Conservation (phyloP, 352 stramenopile species). For the Phytopythium litorale region DNA sequence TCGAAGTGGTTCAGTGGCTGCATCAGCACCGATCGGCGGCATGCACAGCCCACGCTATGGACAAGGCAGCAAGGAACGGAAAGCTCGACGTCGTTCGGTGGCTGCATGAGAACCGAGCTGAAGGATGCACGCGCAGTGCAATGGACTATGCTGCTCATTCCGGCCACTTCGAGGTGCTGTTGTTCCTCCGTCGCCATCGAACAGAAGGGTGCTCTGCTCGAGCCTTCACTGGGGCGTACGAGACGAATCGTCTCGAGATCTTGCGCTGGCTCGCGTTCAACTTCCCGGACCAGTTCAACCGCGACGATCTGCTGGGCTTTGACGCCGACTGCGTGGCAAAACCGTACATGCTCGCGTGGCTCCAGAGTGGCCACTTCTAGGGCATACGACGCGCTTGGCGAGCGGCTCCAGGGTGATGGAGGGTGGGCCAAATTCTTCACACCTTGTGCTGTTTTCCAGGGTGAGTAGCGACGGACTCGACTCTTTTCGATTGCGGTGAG, state of each 20-base stretch:
- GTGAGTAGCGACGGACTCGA: not conserved
- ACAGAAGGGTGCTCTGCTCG: not conserved
- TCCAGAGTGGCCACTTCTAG: not conserved
- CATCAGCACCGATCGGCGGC: not conserved
- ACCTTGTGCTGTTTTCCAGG: not conserved
- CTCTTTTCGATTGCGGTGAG: not conserved
- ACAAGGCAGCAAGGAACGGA: not conserved
- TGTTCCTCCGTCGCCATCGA: not conserved
- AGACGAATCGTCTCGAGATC: not conserved
- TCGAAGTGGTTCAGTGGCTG: not conserved
- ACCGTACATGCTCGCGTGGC: conserved; percentile 1
- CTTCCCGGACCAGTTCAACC: not conserved
- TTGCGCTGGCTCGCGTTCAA: not conserved
- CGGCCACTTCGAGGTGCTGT: not conserved
- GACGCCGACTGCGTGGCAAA: not conserved
- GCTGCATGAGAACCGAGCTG: not conserved
- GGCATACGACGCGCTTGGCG: not conserved
- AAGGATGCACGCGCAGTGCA: not conserved
- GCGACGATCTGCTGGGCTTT: not conserved
- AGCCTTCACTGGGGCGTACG: not conserved
- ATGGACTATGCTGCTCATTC: not conserved
- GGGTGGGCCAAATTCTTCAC: not conserved
- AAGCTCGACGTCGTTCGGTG: not conserved
- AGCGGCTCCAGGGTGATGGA: not conserved
- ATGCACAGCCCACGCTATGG: not conserved